These are phyloP conservation scores for Yamadazyma siamensis DNA, from an alignment of 1,139 yeast species.

Conservation along the genomic window DNA sequence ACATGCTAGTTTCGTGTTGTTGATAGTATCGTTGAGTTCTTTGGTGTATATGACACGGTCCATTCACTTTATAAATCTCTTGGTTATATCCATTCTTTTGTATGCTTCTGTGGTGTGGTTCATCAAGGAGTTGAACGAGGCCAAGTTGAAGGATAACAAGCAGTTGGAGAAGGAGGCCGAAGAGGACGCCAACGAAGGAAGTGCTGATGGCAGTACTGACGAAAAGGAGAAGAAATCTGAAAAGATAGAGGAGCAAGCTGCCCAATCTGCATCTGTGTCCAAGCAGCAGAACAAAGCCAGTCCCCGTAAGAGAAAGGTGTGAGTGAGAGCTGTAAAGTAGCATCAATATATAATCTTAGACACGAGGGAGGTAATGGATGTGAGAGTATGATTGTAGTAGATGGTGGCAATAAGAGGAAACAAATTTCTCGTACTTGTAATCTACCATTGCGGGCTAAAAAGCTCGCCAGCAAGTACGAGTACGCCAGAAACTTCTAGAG, in stretches of 20 bases:
- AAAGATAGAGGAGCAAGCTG: constrained; percentile 1
- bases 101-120: constrained; percentile 91
- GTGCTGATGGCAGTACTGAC: no score
- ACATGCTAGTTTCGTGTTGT: constrained; percentile 29
- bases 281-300: constrained; percentile 3
- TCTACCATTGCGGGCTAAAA: no score
- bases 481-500: no score
- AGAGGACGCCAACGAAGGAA: background rate
- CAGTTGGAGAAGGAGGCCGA: constrained; percentile 14
- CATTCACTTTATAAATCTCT: constrained; percentile 73
- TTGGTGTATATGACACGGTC: constrained; percentile 64
- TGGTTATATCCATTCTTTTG: constrained; percentile 63
- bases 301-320: constrained; percentile 17
- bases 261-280: no score
- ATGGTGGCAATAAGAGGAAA: no score
- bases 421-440: no score
- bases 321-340: background rate
- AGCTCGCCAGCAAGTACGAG: no score
- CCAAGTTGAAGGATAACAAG: constrained; percentile 31
- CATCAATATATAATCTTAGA: no score
- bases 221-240: constrained; percentile 1
- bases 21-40: constrained; percentile 45
- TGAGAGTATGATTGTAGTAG: no score
- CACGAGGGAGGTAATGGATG: no score
- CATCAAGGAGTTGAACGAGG: constrained; percentile 60